phyloP scores from a whole-genome alignment of 108 stramenopile species.

The Phaeodactylum tricornutum region DNA sequence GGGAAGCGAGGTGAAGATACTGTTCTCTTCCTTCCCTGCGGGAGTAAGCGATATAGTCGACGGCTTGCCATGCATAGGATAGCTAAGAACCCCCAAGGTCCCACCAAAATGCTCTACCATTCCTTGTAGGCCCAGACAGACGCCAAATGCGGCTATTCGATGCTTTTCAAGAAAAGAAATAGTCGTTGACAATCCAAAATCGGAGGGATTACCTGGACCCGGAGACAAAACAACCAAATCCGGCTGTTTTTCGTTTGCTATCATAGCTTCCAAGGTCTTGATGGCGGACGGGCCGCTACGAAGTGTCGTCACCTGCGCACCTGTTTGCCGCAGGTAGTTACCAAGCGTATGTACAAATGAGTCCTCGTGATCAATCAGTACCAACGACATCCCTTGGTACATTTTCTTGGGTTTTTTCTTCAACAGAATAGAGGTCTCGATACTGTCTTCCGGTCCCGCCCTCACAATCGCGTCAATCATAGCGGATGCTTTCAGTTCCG shows the following conservation, averaged over 20 bases:
- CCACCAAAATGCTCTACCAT: slow-evolving; percentile 98
- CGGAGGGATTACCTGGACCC: slow-evolving; percentile 92
- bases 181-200: slow-evolving; percentile 83
- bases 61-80: slow-evolving; percentile 97
- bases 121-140: slow-evolving; percentile 95
- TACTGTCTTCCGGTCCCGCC: slow-evolving; percentile 23
- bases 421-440: not conserved
- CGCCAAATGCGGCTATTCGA: slow-evolving; percentile 91
- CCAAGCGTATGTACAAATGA: slow-evolving; percentile 98
- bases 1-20: slow-evolving; percentile 86
- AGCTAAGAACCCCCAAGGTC: slow-evolving; percentile 78
- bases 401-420: slow-evolving; percentile 22
- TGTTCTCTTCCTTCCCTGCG: slow-evolving; percentile 40
- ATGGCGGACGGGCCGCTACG: slow-evolving; percentile 85
- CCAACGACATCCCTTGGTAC: slow-evolving; percentile 74
- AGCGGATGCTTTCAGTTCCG: slow-evolving; percentile 96
- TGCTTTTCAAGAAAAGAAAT: slow-evolving; percentile 69
- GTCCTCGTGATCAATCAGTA: slow-evolving; percentile 96
- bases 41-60: slow-evolving; percentile 66
- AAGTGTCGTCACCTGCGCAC: slow-evolving; percentile 84
- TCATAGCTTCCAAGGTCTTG: slow-evolving; percentile 52
- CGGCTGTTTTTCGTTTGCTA: slow-evolving; percentile 66
- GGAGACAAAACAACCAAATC: slow-evolving; percentile 94
- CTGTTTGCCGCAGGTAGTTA: slow-evolving; percentile 96
- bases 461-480: slow-evolving; percentile 88